phyloP scores from a whole-genome alignment of 441 rosid species.

The Syzygium malaccense region DNA sequence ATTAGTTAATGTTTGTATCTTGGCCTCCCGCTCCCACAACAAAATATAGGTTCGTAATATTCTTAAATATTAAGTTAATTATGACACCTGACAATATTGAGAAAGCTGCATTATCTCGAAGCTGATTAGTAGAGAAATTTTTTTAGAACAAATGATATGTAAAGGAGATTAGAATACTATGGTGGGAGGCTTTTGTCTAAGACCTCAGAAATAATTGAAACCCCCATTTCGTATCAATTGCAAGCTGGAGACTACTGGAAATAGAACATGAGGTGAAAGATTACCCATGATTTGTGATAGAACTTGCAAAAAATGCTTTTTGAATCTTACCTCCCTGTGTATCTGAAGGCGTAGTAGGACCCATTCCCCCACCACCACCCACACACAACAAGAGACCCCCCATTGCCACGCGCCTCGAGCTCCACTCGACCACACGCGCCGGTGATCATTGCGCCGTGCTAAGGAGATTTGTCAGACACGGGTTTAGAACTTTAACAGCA shows the following conservation, averaged over 20 bases:
- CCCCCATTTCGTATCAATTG: not conserved
- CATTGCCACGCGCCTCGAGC: not conserved
- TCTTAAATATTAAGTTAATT: too few species aligned
- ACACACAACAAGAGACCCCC: not conserved
- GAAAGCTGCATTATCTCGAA: not conserved
- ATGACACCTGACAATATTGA: not conserved
- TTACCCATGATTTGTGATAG: not conserved
- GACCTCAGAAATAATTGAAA: not conserved
- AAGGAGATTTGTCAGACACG: not conserved
- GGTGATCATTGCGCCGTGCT: not conserved
- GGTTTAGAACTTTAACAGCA: not conserved
- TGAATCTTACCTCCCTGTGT: not conserved
- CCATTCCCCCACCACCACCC: not conserved
- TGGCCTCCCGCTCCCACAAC: too few species aligned
- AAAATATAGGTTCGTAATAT: too few species aligned
- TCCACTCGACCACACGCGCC: not conserved
- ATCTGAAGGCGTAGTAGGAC: not conserved
- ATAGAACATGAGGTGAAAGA: not conserved
- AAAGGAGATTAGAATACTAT: not conserved
- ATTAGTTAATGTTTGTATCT: too few species aligned
- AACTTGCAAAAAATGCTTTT: not conserved
- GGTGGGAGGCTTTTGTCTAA: not conserved
- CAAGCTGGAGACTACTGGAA: not conserved
- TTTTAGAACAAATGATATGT: not conserved
- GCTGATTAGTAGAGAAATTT: too few species aligned